Base-by-base conservation (phyloP, 305 asterid species). In the Stenogyne calaminthoides region DNA sequence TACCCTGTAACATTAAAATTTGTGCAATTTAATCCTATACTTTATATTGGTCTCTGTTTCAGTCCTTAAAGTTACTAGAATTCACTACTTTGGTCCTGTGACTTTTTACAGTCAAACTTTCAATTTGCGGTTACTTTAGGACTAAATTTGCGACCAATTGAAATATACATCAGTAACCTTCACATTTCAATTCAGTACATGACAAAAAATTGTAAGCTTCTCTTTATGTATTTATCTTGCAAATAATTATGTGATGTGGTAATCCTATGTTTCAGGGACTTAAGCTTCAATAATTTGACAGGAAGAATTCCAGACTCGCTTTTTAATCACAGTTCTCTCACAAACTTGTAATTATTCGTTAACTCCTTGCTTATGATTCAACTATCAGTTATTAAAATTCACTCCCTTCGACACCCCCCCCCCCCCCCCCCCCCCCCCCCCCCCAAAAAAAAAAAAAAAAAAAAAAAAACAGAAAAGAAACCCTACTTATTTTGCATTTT, bases 241-340 rank as follows among this genome's bases (percentile, higher is more conserved):
- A 11, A 27, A 0, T 66, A 40, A 65, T 56, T 15, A n/a, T 9
- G 16, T 40, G 6, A 40, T 51, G 44, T 47, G 54, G 25, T 64
- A 47, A 65, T 65, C 67, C 46, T 69, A 34, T 73, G 80, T 77
- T 73, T 75, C 85, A 91, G 97, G 82, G 97, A 91, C 77, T 82
- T 91, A 84, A 88, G 96, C 87, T 91, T 91, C 93, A 91, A 89
- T 84, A 87, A 80, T 78, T 80, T 91, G 85, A 83, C 81, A 0
- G 97, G 90, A 73, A 22, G 70, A 52, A 57, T 88, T 65, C 91
- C 97, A 20, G 83, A 77, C 7, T 63, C 72, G 14, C 86, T 92
- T 72, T 79, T 92, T 81, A 86, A 83, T 58, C 74, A 81, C 68
- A n/a, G n/a, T n/a, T n/a, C n/a, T n/a, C n/a, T n/a, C 69, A 73